Evolutionary conservation across 208 protist genomes (phyloP).

Genomic region (Leishmania braziliensis): DNA sequence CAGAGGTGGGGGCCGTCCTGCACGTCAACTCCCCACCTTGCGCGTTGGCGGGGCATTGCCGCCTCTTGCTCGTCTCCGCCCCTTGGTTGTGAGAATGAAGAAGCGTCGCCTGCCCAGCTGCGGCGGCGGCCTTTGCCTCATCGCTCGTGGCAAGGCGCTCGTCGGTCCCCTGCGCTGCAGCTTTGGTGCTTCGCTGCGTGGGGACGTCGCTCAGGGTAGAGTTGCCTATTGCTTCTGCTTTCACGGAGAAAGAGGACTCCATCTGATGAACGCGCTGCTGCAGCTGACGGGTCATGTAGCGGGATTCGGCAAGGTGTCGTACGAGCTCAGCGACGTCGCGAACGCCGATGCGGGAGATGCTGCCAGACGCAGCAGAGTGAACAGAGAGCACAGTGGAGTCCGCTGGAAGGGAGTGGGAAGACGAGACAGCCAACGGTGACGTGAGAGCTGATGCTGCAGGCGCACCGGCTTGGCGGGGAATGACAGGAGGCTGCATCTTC

Average conservation of each 20-base stretch:
- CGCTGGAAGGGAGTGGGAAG: background rate
- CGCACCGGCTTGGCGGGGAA: background rate
- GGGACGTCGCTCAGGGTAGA: background rate
- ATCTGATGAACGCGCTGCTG: constrained; percentile 33
- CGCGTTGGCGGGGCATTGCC: constrained; percentile 3
- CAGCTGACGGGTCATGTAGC: constrained; percentile 44
- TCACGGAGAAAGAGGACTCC: constrained; percentile 9
- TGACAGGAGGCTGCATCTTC: background rate
- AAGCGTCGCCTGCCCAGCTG: background rate
- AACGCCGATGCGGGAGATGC: constrained; percentile 28
- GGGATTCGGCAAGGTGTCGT: constrained; percentile 68
- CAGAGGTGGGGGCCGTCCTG: background rate
- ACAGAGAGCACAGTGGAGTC: background rate
- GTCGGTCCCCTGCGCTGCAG: background rate
- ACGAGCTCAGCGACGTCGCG: constrained; percentile 70
- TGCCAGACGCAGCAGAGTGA: constrained; percentile 4
- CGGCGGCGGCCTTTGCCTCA: background rate
- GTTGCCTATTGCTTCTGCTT: background rate
- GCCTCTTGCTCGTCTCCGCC: background rate
- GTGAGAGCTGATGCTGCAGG: background rate
- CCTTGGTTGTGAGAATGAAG: background rate
- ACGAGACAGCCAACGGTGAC: background rate
- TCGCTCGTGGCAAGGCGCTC: constrained; percentile 1
- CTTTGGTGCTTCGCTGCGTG: background rate
- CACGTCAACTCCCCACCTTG: background rate